Percentiles rank a stretch among this genome's conserved stretches.
phyloP scores from a whole-genome alignment of 1,284 basidiomycete species.

The Cerrena zonata region DNA sequence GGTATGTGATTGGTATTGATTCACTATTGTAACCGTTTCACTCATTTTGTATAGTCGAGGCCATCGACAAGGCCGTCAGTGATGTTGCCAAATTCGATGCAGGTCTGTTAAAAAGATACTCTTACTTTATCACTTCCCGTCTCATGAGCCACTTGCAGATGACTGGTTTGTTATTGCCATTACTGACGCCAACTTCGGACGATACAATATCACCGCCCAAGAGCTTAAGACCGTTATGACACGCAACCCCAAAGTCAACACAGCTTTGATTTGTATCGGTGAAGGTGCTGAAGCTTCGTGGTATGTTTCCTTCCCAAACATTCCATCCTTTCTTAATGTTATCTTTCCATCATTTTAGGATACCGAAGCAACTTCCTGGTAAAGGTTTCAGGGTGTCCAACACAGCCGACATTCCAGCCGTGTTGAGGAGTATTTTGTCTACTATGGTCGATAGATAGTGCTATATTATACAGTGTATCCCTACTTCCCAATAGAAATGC shows the following conservation, averaged over 20 bases:
- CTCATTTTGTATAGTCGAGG: slow-evolving; percentile 41
- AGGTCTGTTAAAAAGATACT: slow-evolving; percentile 31
- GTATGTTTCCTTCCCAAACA: slow-evolving; percentile 30
- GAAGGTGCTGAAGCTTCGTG: slow-evolving; percentile 59
- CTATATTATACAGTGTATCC: no score
- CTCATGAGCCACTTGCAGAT: slow-evolving; percentile 30
- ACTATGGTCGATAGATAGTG: slow-evolving; percentile 31
- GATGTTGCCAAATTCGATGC: slow-evolving; percentile 60
- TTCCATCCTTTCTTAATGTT: not conserved
- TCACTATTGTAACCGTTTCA: not conserved
- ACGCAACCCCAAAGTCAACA: slow-evolving; percentile 57
- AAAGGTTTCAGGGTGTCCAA: slow-evolving; percentile 33
- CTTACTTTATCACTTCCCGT: not conserved
- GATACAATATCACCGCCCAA: slow-evolving; percentile 58
- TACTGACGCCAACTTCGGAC: slow-evolving; percentile 62
- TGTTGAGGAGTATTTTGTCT: slow-evolving; percentile 33
- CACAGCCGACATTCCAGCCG: slow-evolving; percentile 37
- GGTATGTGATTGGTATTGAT: slow-evolving; percentile 29
- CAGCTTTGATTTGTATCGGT: slow-evolving; percentile 64
- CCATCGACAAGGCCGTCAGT: slow-evolving; percentile 53
- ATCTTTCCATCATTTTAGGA: slow-evolving; percentile 32
- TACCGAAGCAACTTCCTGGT: slow-evolving; percentile 45
- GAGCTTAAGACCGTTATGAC: slow-evolving; percentile 53
- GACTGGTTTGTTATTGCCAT: slow-evolving; percentile 68
- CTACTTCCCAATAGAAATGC: no score